Base-by-base conservation (phyloP, 306 rosid genomes). In the Canavalia gladiata region DNA sequence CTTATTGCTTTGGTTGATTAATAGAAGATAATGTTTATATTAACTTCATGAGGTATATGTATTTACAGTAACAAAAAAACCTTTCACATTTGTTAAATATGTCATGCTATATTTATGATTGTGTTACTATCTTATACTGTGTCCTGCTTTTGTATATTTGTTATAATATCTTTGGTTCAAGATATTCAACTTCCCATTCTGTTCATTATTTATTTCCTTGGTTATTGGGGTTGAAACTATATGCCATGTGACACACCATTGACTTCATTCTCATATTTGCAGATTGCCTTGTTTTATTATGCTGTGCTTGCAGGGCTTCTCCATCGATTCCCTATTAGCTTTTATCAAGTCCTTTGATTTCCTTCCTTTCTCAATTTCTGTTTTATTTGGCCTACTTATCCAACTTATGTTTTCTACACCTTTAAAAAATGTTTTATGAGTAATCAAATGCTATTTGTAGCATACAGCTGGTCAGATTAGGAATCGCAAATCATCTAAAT, bases 251-350 rank as follows among this genome's bases (percentile, higher is more conserved):
- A 67, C 66, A 51, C 28, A 34, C 34, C 50, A n/a, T 81, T 90
- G 85, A 81, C 78, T 86, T 86, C 28, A 45, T 8, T 77, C 68
- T 65, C 64, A 35, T 60, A 25, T 79, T 49, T 81, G 87, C 92
- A 95, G 98, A 93, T 90, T 86, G 93, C 97, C 77, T 56, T 95
- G 96, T 91, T 95, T 85, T 95, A 89, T 81, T 92, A 87, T 82
- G 98, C 90, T 77, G 84, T 93, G 78, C 94, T 95, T 72, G 97
- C 96, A 29, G 93, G 92, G 78, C 96, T 95, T 86, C 94, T 95
- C 73, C 93, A 89, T 72, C 88, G 94, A 50, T 93, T 93, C 86
- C 97, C 98, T 76, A 87, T 90, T 52, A 93, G 85, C 90, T 95
- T 95, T 83, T 90, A 97, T 63, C 97, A 89, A 93, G 99, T 91